Base-by-base conservation (phyloP, 352 stramenopile genomes). In the Pythium scleroteichum region DNA sequence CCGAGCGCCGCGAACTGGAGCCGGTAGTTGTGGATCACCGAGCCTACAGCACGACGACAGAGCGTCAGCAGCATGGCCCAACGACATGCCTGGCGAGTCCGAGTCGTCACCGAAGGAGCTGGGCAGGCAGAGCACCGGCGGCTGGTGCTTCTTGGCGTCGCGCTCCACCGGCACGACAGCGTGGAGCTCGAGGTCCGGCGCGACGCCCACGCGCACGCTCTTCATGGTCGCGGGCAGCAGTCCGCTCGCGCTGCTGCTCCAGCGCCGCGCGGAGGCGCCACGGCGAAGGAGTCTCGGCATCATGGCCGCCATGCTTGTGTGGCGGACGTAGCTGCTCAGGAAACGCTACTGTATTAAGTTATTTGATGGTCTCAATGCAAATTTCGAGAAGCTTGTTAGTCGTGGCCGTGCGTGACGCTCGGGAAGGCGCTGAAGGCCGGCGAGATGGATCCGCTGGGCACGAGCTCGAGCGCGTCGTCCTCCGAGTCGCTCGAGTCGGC, bases 101-200 rank as follows among this genome's bases (percentile, higher is more conserved):
- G 3, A 55, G 4, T 52, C 66, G 41, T 63, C n/a, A 77, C 82
- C 79, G 48, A 92, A 90, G 4, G 79, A 73, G 17, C 78, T 80
- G 35, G 85, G 79, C 57, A 92, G 52, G 65, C 82, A 92, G 46
- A 94, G 71, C 29, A 94, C 65, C 20, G 76, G 70, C 14, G 64
- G 50, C 26, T 72, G 57, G 20, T 27, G 17, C 45, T 35, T 53
- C 19, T 20, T 55, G 9, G 53, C 46, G 19, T 46, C 32, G 20
- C 16, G 1, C 3, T 53, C 41, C 5, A 22, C 32, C 4, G 67
- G 70, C 53, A 76, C 73, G 26, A 89, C 53, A 4, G 76, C 79
- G 22, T 82, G 75, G n/a, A 92, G 76, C 27, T 68, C 58, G 2
- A 77, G 66, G 17, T 64, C 76, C 10, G 71, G 72, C 8, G 55